These are phyloP conservation scores for Scheffersomyces insectosa DNA, from an alignment of 1,139 yeast genomes.

Conservation along the genomic window DNA sequence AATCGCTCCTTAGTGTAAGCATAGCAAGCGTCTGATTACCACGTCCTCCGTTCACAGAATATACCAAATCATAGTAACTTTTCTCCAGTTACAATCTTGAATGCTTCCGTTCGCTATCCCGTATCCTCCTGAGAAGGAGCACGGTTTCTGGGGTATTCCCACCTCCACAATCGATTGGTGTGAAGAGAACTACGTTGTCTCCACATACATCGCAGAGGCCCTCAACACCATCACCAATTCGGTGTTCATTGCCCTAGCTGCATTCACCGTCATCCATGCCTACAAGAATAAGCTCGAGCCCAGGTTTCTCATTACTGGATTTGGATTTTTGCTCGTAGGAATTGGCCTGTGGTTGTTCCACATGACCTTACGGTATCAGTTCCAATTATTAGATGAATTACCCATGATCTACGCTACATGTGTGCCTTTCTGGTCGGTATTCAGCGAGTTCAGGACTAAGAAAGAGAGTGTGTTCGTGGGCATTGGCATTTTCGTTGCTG, in stretches of 20 bases:
- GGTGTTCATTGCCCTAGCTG: slow-evolving; percentile 65
- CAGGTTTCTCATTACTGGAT: slow-evolving; percentile 68
- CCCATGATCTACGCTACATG: slow-evolving; percentile 99
- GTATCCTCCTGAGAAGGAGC: slow-evolving; percentile 43
- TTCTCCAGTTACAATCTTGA: not conserved
- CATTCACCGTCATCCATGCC: slow-evolving; percentile 65
- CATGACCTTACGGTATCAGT: slow-evolving; percentile 88
- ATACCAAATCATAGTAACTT: not conserved
- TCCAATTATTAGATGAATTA: slow-evolving; percentile 87
- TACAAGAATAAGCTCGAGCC: slow-evolving; percentile 59
- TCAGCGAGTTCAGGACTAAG: slow-evolving; percentile 58
- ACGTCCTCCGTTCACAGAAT: not conserved
- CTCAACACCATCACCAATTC: slow-evolving; percentile 80
- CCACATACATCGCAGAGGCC: slow-evolving; percentile 85
- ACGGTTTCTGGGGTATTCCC: slow-evolving; percentile 52
- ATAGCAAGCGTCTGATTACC: not conserved
- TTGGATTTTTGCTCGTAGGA: slow-evolving; percentile 87
- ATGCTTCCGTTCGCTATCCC: slow-evolving; percentile 52
- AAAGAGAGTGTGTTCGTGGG: slow-evolving; percentile 49
- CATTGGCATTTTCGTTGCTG: slow-evolving; percentile 53
- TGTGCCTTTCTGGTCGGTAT: slow-evolving; percentile 89
- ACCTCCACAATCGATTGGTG: slow-evolving; percentile 92
- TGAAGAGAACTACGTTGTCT: slow-evolving; percentile 88
- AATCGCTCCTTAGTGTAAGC: too few relatives aligned
- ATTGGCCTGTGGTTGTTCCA: slow-evolving; percentile 94